Evolutionary conservation across 495 filamentous ascomycete species (phyloP).

Genomic region (Xylaria telfairii): DNA sequence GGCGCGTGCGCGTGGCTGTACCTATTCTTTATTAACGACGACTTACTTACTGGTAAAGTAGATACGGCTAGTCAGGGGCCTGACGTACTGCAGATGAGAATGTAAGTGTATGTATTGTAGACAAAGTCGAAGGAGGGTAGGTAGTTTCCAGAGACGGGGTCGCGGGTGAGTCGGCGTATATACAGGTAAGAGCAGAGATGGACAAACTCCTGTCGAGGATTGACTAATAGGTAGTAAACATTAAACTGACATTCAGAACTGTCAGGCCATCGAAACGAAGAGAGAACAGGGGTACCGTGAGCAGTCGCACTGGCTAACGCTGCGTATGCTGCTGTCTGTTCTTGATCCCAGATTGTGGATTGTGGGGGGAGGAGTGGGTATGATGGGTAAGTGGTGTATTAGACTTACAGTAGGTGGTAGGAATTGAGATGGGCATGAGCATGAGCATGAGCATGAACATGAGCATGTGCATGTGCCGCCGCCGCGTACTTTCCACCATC

Average conservation of each 20-base stretch:
- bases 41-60: not conserved
- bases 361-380: slow-evolving; percentile 8
- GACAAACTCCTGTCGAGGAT: not conserved
- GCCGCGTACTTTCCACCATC: slow-evolving; percentile 2
- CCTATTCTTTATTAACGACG: not conserved
- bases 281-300: slow-evolving; percentile 10
- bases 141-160: no score
- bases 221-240: not conserved
- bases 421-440: slow-evolving; percentile 3
- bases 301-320: slow-evolving; percentile 6
- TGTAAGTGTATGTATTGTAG: no score
- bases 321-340: not conserved
- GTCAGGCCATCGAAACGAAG: slow-evolving; percentile 9
- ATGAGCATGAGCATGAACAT: no score
- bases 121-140: not conserved
- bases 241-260: not conserved
- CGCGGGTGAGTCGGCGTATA: no score
- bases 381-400: not conserved
- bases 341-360: slow-evolving; percentile 11
- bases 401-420: no score
- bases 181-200: no score
- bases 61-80: not conserved
- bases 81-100: no score
- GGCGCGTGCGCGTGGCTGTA: not conserved
- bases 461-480: not conserved